Evolutionary conservation across 331 rosid genomes (phyloP).

Genomic region (Erythrophleum ivorense): DNA sequence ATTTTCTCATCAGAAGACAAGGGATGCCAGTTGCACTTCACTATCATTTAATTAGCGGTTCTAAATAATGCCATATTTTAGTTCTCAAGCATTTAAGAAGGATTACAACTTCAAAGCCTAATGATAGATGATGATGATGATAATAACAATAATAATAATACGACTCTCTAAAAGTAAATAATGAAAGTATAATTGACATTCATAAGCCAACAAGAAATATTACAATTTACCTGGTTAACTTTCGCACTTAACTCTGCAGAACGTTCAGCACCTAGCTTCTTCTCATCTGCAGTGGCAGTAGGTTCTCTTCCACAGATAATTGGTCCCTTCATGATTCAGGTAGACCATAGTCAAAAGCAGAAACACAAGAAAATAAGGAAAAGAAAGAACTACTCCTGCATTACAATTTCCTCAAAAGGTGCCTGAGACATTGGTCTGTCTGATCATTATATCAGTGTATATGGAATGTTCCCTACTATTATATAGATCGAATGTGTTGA

Average conservation of each 20-base stretch:
- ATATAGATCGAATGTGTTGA: conserved; percentile 6
- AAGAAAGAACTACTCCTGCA: conserved; percentile 24
- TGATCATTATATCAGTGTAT: conserved; percentile 3
- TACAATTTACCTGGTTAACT: conserved; percentile 73
- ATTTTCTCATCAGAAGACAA: conserved; percentile 38
- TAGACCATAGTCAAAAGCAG: conserved; percentile 35
- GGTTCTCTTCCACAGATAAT: conserved; percentile 98
- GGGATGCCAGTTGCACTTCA: conserved; percentile 14
- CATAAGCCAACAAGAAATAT: conserved; percentile 18
- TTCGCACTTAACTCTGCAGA: conserved; percentile 80
- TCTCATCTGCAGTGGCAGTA: conserved; percentile 72
- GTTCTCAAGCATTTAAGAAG: conserved; percentile 1
- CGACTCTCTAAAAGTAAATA: conserved; percentile 28
- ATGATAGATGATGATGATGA: conserved; percentile 35
- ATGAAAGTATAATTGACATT: conserved; percentile 5
- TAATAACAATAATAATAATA: neutral
- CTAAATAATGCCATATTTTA: conserved; percentile 23
- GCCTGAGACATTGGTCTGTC: conserved; percentile 30
- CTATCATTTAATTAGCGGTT: conserved; percentile 27
- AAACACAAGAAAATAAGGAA: conserved; percentile 21
- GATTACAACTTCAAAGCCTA: conserved; percentile 31
- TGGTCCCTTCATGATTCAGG: conserved; percentile 68
- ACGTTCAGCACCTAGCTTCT: conserved; percentile 84
- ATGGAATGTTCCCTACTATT: neutral
- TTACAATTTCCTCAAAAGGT: conserved; percentile 31